Base-by-base conservation (phyloP, 805 yeast genomes). In the Candida saitoana region DNA sequence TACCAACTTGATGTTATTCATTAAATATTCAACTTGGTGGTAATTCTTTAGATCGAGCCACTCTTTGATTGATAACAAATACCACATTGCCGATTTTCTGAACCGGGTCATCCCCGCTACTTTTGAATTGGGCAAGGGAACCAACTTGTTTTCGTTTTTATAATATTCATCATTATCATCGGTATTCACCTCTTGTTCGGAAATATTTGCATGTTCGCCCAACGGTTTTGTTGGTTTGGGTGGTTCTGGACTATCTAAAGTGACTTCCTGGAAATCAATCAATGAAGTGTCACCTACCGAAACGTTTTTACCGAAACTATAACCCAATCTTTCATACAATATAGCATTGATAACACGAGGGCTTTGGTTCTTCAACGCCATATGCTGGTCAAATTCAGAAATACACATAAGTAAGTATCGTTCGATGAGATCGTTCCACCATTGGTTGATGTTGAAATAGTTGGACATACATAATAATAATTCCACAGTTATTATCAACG, bases 21-120 rank as follows among this genome's bases (percentile, higher is more conserved):
- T 37, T 42, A 69, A 49, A 5, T 45, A 31, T 34, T 47, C 44
- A 5, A 63, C 53, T 43, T 67, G 71, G 4, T 47, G 39, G 24
- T 46, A 31, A 39, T 63, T 57, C 16, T 60, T 55, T 15, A 67
- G 48, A 12, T 47, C 44, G 11, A 59, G 43, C 84, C 96, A 80
- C 55, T 84, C 86, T 42, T 76, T 76, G 5, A 88, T 83, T 0
- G 96, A 82, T 19, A 89, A 57, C 19, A 89, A 57, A 49, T 75
- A 73, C 87, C 96, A 89, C 20, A 90, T 69, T 0, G 87, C 78
- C 1, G 89, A 79, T 56, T 88, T 88, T 41, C 97, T 73, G 39
- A 62, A 62, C 44, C 95, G 68, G 2, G 84, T 77, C 16, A 78
- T 58, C 0, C 91, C 73, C 18, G 50, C 82, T 29, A 74, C 56